These are phyloP conservation scores for Calendula officinalis DNA, from an alignment of 129 eudicot species.

Conservation along the genomic window DNA sequence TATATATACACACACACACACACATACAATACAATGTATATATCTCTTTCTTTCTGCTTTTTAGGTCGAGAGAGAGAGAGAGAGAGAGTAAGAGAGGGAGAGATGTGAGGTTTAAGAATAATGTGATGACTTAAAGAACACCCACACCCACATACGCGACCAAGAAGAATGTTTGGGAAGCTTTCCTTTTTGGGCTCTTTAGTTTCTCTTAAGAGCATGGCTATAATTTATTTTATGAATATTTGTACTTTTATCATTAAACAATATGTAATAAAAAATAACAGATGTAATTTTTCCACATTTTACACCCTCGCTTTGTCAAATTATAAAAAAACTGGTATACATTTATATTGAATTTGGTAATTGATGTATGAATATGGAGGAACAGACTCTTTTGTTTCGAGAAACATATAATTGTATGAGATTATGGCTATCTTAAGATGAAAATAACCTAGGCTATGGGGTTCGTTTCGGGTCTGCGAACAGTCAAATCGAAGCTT, in stretches of 20 bases:
- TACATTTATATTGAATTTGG: no score
- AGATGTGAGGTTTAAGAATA: constrained; percentile 32
- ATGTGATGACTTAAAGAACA: constrained; percentile 34
- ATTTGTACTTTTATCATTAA: not conserved
- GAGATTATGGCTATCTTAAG: no score
- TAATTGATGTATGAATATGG: no score
- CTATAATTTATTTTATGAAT: not conserved
- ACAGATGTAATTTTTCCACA: not conserved
- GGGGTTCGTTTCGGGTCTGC: no score
- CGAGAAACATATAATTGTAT: no score
- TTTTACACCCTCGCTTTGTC: not conserved
- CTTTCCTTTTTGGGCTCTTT: constrained; percentile 23
- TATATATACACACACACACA: not conserved
- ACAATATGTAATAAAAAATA: not conserved
- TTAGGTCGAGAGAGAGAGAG: constrained; percentile 28
- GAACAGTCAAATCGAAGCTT: no score
- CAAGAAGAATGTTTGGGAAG: constrained; percentile 35
- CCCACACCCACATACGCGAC: constrained; percentile 32
- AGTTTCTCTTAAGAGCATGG: constrained; percentile 18
- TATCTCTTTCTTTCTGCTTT: constrained; percentile 13
- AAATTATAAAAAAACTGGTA: not conserved
- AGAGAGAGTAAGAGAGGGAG: constrained; percentile 13
- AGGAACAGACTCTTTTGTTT: no score
- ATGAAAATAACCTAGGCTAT: no score
- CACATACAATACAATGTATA: not conserved